phyloP scores from a whole-genome alignment of 1,139 yeast genomes.

The Suhomyces taliae region DNA sequence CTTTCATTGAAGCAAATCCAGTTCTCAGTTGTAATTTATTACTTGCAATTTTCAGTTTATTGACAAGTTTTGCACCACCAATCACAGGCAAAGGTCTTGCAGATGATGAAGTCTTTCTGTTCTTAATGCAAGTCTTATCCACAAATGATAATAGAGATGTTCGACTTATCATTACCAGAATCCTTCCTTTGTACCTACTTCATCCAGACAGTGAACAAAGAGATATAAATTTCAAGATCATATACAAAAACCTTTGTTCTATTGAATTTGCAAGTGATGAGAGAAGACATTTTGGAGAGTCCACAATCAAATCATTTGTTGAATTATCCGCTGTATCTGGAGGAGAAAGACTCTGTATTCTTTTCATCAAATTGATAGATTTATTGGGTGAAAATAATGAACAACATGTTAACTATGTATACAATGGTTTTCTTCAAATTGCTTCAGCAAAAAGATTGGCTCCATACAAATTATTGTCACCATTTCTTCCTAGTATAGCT shows the following conservation, averaged over 20 bases:
- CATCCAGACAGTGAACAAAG: slow-evolving; percentile 32
- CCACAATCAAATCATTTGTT: slow-evolving; percentile 60
- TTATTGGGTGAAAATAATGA: slow-evolving; percentile 60
- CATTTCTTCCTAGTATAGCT: slow-evolving; percentile 76
- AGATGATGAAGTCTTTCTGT: slow-evolving; percentile 23
- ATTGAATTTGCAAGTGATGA: slow-evolving; percentile 32
- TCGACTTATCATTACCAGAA: slow-evolving; percentile 47
- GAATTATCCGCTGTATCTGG: slow-evolving; percentile 57
- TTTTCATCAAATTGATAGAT: slow-evolving; percentile 59
- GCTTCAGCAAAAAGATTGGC: slow-evolving; percentile 48
- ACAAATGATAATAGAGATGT: slow-evolving; percentile 48
- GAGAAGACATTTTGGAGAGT: slow-evolving; percentile 53
- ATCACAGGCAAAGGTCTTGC: slow-evolving; percentile 12
- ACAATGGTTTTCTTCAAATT: slow-evolving; percentile 53
- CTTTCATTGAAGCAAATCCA: slow-evolving; percentile 18
- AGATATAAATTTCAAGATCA: slow-evolving; percentile 37
- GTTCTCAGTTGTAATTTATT: slow-evolving; percentile 45
- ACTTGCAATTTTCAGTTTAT: slow-evolving; percentile 46
- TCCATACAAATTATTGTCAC: slow-evolving; percentile 72
- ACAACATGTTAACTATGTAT: slow-evolving; percentile 64
- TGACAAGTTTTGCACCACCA: slow-evolving; percentile 36
- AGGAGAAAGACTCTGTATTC: slow-evolving; percentile 64
- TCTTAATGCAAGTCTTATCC: slow-evolving; percentile 22
- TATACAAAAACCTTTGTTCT: slow-evolving; percentile 35
- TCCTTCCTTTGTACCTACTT: slow-evolving; percentile 47